phyloP scores from a whole-genome alignment of 208 protist species.

The Trypanosoma melophagium region DNA sequence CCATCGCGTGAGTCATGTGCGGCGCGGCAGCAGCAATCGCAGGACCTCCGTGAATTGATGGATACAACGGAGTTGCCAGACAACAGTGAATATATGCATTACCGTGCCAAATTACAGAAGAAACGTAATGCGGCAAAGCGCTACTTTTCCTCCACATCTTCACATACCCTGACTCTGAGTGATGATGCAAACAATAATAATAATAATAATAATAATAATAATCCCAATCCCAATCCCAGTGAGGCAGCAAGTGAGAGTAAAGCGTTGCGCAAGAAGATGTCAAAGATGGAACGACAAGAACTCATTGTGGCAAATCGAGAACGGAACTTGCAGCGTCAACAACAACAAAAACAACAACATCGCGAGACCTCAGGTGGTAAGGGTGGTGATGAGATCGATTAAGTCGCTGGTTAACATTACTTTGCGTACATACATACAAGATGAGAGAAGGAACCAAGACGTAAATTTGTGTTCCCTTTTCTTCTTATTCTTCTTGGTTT shows the following conservation, averaged over 20 bases:
- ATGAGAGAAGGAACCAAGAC: too few relatives aligned
- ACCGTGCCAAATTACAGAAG: constrained; percentile 52
- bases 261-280: neutral
- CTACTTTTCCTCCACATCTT: constrained; percentile 15
- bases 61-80: constrained; percentile 61
- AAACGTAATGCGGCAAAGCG: constrained; percentile 45
- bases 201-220: neutral
- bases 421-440: too few relatives aligned
- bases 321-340: constrained; percentile 45
- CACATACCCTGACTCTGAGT: constrained; percentile 1
- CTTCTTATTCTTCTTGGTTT: too few relatives aligned
- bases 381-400: constrained; percentile 20
- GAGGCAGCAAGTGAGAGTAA: neutral
- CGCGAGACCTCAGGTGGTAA: neutral
- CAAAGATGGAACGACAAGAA: constrained; percentile 35
- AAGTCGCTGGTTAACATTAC: neutral
- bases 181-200: constrained; percentile 2
- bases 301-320: constrained; percentile 62
- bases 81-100: constrained; percentile 72
- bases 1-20: constrained; percentile 53
- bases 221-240: constrained; percentile 1
- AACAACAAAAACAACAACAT: neutral
- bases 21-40: constrained; percentile 28
- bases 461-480: too few relatives aligned
- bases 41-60: constrained; percentile 65